These are phyloP conservation scores for Lumnitzera racemosa DNA, from an alignment of 345 rosid species.

Conservation along the genomic window DNA sequence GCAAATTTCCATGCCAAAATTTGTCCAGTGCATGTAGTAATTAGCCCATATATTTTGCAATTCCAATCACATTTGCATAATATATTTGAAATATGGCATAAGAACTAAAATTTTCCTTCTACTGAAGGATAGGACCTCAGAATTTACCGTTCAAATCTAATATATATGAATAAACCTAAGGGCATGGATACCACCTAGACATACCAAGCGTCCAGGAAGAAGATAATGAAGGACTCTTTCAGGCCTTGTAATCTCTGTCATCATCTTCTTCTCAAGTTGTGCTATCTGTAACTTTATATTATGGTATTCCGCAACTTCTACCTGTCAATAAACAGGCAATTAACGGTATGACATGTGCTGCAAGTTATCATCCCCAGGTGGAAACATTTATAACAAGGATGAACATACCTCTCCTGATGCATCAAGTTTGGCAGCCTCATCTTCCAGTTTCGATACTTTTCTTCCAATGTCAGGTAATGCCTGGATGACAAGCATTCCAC, in stretches of 20 bases:
- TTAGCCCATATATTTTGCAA: no score
- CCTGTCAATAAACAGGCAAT: conserved; percentile 30
- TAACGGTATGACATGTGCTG: conserved; percentile 2
- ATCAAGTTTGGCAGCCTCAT: conserved; percentile 82
- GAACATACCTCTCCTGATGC: conserved; percentile 81
- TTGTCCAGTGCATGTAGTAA: no score
- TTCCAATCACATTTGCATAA: no score
- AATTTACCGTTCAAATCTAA: no score
- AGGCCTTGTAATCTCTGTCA: conserved; percentile 89
- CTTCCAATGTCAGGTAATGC: conserved; percentile 84
- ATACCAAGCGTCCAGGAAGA: conserved; percentile 90
- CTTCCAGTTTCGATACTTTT: conserved; percentile 74
- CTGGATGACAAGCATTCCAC: conserved; percentile 28
- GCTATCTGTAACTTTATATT: conserved; percentile 76
- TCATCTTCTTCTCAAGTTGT: conserved; percentile 86
- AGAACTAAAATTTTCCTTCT: no score
- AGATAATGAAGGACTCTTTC: conserved; percentile 88
- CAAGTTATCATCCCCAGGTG: not conserved
- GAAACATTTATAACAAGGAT: conserved; percentile 1
- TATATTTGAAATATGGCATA: no score
- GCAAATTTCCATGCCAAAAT: no score
- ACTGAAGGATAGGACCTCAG: no score
- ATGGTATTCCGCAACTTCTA: conserved; percentile 85
- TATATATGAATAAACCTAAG: no score
- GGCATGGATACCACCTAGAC: conserved; percentile 7